A percentile compares a stretch with the other conserved stretches of the same genome.
These are phyloP conservation scores for Paramecium octaurelia DNA, from an alignment of 73 alveolate species.

Conservation along the genomic window DNA sequence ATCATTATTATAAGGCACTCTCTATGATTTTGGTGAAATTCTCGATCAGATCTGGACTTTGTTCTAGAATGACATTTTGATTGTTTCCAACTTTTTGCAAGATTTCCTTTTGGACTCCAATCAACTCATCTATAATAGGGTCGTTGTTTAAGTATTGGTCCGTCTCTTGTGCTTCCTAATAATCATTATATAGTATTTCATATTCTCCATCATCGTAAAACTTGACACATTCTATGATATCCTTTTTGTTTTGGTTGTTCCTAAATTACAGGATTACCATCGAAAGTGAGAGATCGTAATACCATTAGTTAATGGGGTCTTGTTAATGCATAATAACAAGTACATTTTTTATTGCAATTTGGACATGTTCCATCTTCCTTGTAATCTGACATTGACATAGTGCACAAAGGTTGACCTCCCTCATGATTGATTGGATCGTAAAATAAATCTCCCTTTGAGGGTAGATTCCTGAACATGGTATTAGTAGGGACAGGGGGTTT, in stretches of 20 bases:
- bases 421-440: slow-evolving; percentile 23
- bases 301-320: neutral
- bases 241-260: neutral
- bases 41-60: neutral
- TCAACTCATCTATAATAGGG: neutral
- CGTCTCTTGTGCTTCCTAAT: neutral
- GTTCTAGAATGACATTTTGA: slow-evolving; percentile 12
- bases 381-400: neutral
- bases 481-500: neutral
- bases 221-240: slow-evolving; percentile 26
- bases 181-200: slow-evolving; percentile 28
- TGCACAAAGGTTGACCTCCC: slow-evolving; percentile 20
- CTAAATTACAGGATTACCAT: neutral
- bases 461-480: neutral
- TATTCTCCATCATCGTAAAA: slow-evolving; percentile 50
- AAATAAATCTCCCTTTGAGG: neutral
- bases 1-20: neutral
- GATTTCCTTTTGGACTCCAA: neutral
- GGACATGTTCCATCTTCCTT: neutral
- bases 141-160: slow-evolving; percentile 12
- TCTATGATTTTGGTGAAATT: slow-evolving; percentile 29
- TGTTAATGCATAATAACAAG: neutral
- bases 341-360: neutral
- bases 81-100: neutral
- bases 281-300: neutral